phyloP scores from a whole-genome alignment of 495 filamentous ascomycete species.

The Tuber umbilicatum region DNA sequence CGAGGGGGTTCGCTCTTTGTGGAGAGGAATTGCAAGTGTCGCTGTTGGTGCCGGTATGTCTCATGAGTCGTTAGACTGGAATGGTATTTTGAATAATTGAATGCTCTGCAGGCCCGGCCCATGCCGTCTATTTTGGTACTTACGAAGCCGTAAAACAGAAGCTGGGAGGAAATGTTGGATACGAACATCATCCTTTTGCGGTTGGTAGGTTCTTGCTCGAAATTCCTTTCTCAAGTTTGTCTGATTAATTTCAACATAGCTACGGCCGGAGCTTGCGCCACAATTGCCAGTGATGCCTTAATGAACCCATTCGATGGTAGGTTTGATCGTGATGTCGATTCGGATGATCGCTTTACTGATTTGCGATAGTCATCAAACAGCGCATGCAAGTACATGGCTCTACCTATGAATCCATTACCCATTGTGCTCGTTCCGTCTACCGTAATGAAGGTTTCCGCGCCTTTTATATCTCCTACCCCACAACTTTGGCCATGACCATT shows the following conservation, averaged over 20 bases:
- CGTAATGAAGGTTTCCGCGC: constrained; percentile 77
- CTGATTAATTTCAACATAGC: constrained; percentile 49
- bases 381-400: constrained; percentile 98
- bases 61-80: constrained; percentile 10
- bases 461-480: constrained; percentile 98
- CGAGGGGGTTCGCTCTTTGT: constrained; percentile 84
- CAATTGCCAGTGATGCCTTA: constrained; percentile 91
- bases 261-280: constrained; percentile 84
- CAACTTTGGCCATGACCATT: constrained; percentile 96
- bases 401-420: constrained; percentile 70
- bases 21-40: constrained; percentile 95
- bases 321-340: constrained; percentile 30
- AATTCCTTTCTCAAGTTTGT: constrained; percentile 4
- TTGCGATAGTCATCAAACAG: constrained; percentile 82
- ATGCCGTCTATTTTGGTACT: constrained; percentile 96
- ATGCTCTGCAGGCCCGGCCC: constrained; percentile 67
- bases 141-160: constrained; percentile 95
- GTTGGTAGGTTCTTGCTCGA: constrained; percentile 55
- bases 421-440: constrained; percentile 84
- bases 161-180: constrained; percentile 80
- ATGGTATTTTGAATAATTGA: neutral
- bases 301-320: constrained; percentile 99
- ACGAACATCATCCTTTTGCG: constrained; percentile 83
- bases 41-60: constrained; percentile 83
- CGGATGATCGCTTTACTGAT: neutral